phyloP scores from a whole-genome alignment of 495 filamentous ascomycete genomes.

The Penicillium antarcticum region DNA sequence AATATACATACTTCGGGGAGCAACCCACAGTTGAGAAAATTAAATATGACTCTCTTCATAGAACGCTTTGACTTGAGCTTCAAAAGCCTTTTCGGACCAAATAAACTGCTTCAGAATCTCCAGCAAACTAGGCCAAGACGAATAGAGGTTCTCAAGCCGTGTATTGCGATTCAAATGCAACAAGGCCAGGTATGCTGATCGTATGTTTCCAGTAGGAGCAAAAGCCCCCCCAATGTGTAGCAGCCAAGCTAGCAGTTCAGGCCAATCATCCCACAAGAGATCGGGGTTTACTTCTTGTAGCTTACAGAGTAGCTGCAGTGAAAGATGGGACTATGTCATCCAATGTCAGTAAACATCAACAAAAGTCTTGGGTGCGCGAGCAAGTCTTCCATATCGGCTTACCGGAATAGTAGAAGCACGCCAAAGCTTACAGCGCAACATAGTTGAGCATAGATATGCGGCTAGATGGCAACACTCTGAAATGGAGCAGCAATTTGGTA shows the following conservation, averaged over 20 bases:
- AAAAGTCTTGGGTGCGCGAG: background rate
- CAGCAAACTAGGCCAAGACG: constrained; percentile 27
- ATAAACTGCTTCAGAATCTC: constrained; percentile 29
- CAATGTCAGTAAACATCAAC: background rate
- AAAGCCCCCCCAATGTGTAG: constrained; percentile 38
- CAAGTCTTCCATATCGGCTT: constrained; percentile 1
- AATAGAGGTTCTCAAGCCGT: background rate
- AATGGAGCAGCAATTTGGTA: constrained; percentile 15
- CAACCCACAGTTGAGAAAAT: no score
- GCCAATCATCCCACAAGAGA: constrained; percentile 22
- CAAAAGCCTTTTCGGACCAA: constrained; percentile 40
- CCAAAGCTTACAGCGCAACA: constrained; percentile 40
- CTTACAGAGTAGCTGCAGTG: constrained; percentile 28
- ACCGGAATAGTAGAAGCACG: constrained; percentile 31
- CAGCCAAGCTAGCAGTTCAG: constrained; percentile 33
- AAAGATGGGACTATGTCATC: constrained; percentile 27
- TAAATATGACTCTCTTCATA: constrained; percentile 20
- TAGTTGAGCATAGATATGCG: constrained; percentile 33
- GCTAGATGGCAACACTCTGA: constrained; percentile 34
- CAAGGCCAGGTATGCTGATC: constrained; percentile 26
- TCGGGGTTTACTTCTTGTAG: constrained; percentile 22
- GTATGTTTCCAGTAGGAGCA: constrained; percentile 26
- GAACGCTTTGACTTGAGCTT: constrained; percentile 23
- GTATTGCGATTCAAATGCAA: constrained; percentile 17
- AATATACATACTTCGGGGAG: no score